Evolutionary conservation across 306 rosid genomes (phyloP).

Genomic region (Albizia julibrissin): DNA sequence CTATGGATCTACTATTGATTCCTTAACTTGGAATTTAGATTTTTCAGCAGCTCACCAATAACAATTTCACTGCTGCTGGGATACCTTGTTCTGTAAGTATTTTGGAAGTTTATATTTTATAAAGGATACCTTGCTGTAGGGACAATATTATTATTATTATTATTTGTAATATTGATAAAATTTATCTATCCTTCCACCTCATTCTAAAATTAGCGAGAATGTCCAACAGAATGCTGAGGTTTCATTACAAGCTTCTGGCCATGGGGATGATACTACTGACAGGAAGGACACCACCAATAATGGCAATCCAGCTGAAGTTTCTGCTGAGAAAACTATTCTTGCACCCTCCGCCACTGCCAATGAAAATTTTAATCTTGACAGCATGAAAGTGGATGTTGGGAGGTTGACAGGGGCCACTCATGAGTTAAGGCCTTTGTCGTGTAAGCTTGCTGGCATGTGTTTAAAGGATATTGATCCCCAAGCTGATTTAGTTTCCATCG

Average conservation of each 20-base stretch:
- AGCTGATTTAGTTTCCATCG: conserved; percentile 14
- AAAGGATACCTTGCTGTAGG: conserved; percentile 90
- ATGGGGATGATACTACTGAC: conserved; percentile 52
- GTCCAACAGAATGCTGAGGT: conserved; percentile 55
- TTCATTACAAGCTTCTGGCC: conserved; percentile 52
- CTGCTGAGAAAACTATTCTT: conserved; percentile 52
- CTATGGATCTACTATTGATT: conserved; percentile 22
- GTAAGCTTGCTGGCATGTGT: conserved; percentile 59
- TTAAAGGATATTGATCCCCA: conserved; percentile 69
- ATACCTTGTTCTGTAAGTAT: conserved; percentile 67
- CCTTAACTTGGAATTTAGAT: conserved; percentile 68
- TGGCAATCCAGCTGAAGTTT: conserved; percentile 48
- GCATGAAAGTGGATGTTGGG: conserved; percentile 50
- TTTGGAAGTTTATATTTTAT: conserved; percentile 60
- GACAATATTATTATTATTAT: conserved; percentile 79
- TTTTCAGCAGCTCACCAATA: conserved; percentile 70
- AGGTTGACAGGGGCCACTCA: conserved; percentile 49
- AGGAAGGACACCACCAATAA: conserved; percentile 51
- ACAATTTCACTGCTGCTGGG: conserved; percentile 51
- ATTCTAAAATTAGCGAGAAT: conserved; percentile 57
- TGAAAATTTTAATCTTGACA: conserved; percentile 58
- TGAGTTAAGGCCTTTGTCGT: conserved; percentile 61
- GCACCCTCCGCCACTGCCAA: conserved; percentile 50
- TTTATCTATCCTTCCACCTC: conserved; percentile 60
- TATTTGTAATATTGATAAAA: conserved; percentile 68